Evolutionary conservation across 2,329 filamentous ascomycete species (phyloP).

Genomic region (Aspergillus tanneri): DNA sequence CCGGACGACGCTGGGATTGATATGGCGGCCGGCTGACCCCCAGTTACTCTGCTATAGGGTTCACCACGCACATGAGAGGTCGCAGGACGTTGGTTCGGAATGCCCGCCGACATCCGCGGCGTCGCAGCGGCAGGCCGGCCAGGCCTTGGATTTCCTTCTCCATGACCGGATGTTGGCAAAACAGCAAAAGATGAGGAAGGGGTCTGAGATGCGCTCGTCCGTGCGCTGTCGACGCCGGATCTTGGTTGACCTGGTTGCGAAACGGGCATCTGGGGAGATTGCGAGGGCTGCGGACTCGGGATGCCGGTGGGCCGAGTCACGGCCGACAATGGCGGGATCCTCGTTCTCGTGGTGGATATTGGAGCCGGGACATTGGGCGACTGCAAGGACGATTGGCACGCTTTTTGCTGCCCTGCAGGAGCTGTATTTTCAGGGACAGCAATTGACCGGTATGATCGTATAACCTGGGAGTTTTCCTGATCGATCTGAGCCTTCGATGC

Average conservation of each 20-base stretch:
- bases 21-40: neutral
- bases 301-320: neutral
- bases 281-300: neutral
- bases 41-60: neutral
- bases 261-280: neutral
- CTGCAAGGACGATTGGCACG: too few species aligned
- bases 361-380: neutral
- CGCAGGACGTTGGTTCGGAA: neutral
- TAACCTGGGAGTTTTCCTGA: conserved; percentile 16
- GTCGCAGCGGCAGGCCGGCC: neutral
- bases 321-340: too few species aligned
- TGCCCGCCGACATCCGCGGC: neutral
- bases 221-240: too few species aligned
- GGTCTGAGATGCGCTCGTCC: too few species aligned
- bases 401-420: neutral
- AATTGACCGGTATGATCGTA: conserved; percentile 20
- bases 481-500: conserved; percentile 2
- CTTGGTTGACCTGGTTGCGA: too few species aligned
- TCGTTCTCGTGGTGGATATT: neutral
- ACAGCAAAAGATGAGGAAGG: too few species aligned
- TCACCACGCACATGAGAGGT: neutral
- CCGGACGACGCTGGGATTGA: neutral
- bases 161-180: too few species aligned
- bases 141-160: neutral
- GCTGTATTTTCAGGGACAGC: neutral